Conservation (phyloP, 2,329 filamentous ascomycete genomes). For the Dactylellina drechsleri region DNA sequence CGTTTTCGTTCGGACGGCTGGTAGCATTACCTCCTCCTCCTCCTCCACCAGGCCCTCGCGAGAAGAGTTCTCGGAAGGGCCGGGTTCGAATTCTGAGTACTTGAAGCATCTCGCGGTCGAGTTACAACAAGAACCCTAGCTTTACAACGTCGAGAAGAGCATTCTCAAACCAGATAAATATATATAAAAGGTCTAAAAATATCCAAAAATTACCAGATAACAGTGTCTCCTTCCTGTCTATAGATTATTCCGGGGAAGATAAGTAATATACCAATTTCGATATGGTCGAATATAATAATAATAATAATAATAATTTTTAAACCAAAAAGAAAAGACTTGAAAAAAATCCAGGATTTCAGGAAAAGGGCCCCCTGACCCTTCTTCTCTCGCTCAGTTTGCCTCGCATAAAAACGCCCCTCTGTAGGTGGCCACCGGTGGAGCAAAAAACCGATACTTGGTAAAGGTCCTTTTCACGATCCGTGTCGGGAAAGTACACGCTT, state of each 20-base stretch:
- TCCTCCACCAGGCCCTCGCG: not conserved
- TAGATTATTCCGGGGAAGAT: not conserved
- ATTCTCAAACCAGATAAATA: not conserved
- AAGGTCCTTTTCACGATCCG: not conserved
- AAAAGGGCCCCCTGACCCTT: conserved; percentile 3
- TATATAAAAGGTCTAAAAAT: not conserved
- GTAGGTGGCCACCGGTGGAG: conserved; percentile 17
- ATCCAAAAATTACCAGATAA: conserved; percentile 4
- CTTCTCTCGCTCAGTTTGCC: not conserved
- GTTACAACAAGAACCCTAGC: not conserved
- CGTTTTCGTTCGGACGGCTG: not conserved
- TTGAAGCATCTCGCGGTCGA: conserved; percentile 19
- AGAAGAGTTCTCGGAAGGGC: conserved; percentile 23
- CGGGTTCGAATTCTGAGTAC: conserved; percentile 27
- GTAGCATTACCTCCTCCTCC: too few species aligned
- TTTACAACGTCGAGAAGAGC: not conserved
- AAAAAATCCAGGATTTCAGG: conserved; percentile 1
- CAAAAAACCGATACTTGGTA: conserved; percentile 14
- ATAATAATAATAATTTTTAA: too few species aligned
- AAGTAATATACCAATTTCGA: conserved; percentile 4
- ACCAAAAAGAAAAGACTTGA: not conserved
- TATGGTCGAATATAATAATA: not conserved
- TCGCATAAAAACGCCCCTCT: not conserved
- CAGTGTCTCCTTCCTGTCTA: not conserved
- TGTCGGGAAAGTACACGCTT: conserved; percentile 13